These are phyloP conservation scores for Phaffia rhodozyma DNA, from an alignment of 1,284 basidiomycete species.

Conservation along the genomic window DNA sequence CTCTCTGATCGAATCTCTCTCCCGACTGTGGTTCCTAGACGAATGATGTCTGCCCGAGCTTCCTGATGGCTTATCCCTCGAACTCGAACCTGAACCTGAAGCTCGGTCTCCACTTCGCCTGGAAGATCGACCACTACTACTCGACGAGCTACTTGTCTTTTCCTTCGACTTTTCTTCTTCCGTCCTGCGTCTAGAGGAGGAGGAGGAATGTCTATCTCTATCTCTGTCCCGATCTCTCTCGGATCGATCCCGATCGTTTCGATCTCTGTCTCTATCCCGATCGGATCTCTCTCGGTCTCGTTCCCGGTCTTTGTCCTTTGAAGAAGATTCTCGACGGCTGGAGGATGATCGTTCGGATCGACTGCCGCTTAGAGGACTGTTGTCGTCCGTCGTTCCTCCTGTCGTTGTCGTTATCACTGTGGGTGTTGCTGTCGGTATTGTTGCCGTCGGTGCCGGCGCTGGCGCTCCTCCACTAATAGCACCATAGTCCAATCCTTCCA, in stretches of 20 bases:
- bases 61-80: background rate
- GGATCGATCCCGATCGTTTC: background rate
- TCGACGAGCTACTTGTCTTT: background rate
- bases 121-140: background rate
- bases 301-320: background rate
- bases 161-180: too few species aligned
- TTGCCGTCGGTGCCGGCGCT: too few species aligned
- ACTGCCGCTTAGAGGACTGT: background rate
- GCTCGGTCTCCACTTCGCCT: background rate
- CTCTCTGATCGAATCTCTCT: too few species aligned
- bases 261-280: background rate
- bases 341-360: background rate
- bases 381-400: background rate
- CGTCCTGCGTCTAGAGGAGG: constrained; percentile 12
- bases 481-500: constrained; percentile 16
- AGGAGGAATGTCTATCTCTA: constrained; percentile 16
- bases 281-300: background rate
- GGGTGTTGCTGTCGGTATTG: background rate
- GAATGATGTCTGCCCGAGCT: too few species aligned
- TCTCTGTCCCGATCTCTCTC: constrained; percentile 3
- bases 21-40: too few species aligned
- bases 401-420: background rate
- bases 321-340: too few species aligned
- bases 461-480: background rate
- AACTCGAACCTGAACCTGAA: background rate